Evolutionary conservation across 371 early-diverging fungal genomes (phyloP).

Genomic region (Capillidium heterosporum): DNA sequence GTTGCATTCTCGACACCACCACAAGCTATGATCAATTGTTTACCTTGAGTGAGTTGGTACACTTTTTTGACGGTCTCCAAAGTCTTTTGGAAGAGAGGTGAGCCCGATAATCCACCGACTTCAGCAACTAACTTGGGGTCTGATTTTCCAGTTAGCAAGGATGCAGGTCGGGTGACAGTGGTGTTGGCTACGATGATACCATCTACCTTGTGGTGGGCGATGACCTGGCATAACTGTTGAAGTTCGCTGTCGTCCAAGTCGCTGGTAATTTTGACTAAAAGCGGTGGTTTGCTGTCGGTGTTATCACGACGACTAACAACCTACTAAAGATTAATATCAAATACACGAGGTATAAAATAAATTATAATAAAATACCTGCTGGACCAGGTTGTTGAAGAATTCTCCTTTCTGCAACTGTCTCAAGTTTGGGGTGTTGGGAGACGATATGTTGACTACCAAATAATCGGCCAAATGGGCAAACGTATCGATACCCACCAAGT

Average conservation of each 20-base stretch:
- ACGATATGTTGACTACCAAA: slow-evolving; percentile 61
- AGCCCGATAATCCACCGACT: slow-evolving; percentile 64
- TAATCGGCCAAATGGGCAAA: slow-evolving; percentile 63
- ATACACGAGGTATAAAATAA: background rate
- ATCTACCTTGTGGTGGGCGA: slow-evolving; percentile 38
- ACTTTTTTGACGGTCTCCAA: slow-evolving; percentile 37
- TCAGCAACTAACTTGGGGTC: slow-evolving; percentile 19
- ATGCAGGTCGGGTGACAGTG: slow-evolving; percentile 44
- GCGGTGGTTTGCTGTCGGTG: slow-evolving; percentile 29
- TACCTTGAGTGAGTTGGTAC: slow-evolving; percentile 42
- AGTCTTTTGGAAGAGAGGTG: slow-evolving; percentile 41
- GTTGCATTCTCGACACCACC: slow-evolving; percentile 57
- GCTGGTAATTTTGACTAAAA: slow-evolving; percentile 72
- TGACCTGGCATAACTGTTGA: slow-evolving; percentile 45
- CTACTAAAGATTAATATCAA: slow-evolving; percentile 7
- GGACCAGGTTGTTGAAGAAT: slow-evolving; percentile 37
- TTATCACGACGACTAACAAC: slow-evolving; percentile 26
- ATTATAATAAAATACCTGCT: slow-evolving; percentile 20
- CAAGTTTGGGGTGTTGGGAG: slow-evolving; percentile 69
- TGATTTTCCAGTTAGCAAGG: slow-evolving; percentile 19
- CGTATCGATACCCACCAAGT: slow-evolving; percentile 38
- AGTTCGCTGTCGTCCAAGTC: slow-evolving; percentile 50
- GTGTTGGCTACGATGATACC: slow-evolving; percentile 75
- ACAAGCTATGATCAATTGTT: slow-evolving; percentile 59
- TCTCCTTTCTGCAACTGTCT: slow-evolving; percentile 39